Conservation (phyloP, 345 rosid genomes). For the Eucalyptus melliodora region DNA sequence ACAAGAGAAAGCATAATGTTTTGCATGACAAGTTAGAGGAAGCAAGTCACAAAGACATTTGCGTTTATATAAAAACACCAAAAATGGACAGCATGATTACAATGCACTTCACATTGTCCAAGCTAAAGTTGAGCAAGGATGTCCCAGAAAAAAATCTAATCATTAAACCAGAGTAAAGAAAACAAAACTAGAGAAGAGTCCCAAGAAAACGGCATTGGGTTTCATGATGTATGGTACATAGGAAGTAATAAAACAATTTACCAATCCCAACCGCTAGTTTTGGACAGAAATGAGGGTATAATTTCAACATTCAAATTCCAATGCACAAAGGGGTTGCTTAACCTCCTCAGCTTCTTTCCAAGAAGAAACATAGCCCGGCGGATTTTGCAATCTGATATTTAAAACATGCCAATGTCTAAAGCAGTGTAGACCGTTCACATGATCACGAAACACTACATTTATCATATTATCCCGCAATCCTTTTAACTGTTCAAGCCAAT, state of each 20-base stretch:
- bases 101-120: background rate
- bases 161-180: background rate
- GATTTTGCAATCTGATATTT: background rate
- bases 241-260: background rate
- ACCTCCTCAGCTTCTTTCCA: background rate
- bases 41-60: background rate
- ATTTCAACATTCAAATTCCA: background rate
- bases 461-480: background rate
- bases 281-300: background rate
- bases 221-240: background rate
- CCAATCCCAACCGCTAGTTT: background rate
- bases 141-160: background rate
- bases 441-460: background rate
- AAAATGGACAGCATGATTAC: background rate
- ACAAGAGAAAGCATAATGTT: background rate
- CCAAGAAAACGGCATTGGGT: background rate
- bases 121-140: background rate
- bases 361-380: background rate
- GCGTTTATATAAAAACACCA: background rate
- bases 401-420: background rate
- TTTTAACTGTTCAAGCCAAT: background rate
- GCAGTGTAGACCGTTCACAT: background rate
- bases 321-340: background rate
- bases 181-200: background rate
- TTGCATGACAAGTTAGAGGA: background rate